Base-by-base conservation (phyloP, 2,329 filamentous ascomycete genomes). In the Ascochyta koolunga region DNA sequence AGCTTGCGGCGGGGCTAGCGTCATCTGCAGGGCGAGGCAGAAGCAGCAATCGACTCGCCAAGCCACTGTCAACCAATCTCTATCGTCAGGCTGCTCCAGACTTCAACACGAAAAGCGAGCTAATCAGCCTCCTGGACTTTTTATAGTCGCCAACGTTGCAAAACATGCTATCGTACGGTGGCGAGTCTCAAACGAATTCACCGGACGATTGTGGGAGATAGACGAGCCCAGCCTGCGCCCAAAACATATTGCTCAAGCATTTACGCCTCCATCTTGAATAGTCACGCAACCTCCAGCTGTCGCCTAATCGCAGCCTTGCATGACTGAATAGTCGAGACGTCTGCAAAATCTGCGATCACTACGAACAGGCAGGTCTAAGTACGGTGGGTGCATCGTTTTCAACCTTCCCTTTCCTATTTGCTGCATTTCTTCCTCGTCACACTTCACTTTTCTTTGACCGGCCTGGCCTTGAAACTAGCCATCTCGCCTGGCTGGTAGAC, bases 1-100 rank as follows among this genome's bases (percentile, higher is more conserved):
- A 59, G 47, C 52, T 52, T 40, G 43, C 49, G 42, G 53, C 41
- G 11, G 15, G 22, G 37, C 31, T 55, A 55, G 52, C 52, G 52
- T 48, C 52, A 33, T 42, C 36, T 31, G 44, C 46, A 39, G 35
- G 15, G 22, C 21, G 24, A 41, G 39, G 21, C 42, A 47, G 25
- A 44, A 39, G 50, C 50, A 39, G 50, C 50, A 38, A 22, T 2
- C 45, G 19, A 33, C 29, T 10, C 24, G 51, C 51, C 51, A 54
- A 54, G 51, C 33, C 40, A 7, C 16, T 45, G 18, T 46, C 35
- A 36, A 24, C 51, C 19, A 50, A 41, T 36, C 32, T 49, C 22
- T 37, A 35, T 10, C 38, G 27, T 13, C 29, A 54, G 45, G 40
- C 41, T 54, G 45, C 41, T 36, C 27, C 35, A 15, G 32, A 31